These are phyloP conservation scores for Mortierella alpina DNA, from an alignment of 192 early-diverging fungal species.

Conservation along the genomic window DNA sequence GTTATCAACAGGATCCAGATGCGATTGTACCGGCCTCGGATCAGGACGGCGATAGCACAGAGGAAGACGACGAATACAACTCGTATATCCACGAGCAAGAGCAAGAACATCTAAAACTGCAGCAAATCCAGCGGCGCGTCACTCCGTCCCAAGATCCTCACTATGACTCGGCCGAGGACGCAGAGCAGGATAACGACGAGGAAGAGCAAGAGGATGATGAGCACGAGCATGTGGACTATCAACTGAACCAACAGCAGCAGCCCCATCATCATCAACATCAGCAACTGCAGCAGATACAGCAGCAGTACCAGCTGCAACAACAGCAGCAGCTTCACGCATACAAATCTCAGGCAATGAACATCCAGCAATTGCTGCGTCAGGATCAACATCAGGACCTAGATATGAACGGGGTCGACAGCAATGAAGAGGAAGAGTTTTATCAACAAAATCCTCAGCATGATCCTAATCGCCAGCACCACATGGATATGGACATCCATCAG, in stretches of 20 bases:
- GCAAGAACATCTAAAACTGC: constrained; percentile 26
- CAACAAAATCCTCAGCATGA: constrained; percentile 44
- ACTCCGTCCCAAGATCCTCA: constrained; percentile 2
- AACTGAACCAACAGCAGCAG: constrained; percentile 12
- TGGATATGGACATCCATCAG: constrained; percentile 16
- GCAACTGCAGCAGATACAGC: constrained; percentile 43
- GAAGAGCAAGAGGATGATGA: constrained; percentile 9
- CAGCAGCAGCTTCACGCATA: constrained; percentile 48
- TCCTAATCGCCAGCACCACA: constrained; percentile 26
- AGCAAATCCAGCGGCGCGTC: constrained; percentile 18
- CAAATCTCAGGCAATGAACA: constrained; percentile 51
- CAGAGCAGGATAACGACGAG: constrained; percentile 3
- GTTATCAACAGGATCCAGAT: constrained; percentile 22
- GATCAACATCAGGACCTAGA: constrained; percentile 30
- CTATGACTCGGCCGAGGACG: constrained; percentile 5
- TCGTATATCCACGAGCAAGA: constrained; percentile 47
- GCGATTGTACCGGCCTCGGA: constrained; percentile 51
- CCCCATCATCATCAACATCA: constrained; percentile 46
- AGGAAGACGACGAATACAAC: constrained; percentile 41
- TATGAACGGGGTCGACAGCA: constrained; percentile 30
- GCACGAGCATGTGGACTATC: constrained; percentile 12
- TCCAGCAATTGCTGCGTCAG: constrained; percentile 41
- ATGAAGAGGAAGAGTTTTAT: constrained; percentile 41
- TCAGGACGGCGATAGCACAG: constrained; percentile 34
- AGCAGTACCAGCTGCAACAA: constrained; percentile 41